Evolutionary conservation across 2,329 filamentous ascomycete genomes (phyloP).

Genomic region (Cladosporium sp.): DNA sequence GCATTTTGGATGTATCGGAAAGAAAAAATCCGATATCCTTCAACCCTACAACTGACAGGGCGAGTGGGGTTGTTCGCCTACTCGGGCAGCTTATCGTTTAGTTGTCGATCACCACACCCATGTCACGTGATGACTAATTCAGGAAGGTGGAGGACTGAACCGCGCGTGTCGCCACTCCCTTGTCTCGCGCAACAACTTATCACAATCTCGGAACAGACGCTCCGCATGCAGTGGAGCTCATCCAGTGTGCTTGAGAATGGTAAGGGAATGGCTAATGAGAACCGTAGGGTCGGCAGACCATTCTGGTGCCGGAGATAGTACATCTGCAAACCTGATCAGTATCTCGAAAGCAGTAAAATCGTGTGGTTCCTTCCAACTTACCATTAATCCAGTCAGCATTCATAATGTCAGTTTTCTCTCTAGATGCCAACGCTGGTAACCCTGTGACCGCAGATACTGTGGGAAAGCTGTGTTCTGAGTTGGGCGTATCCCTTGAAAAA

Average conservation of each 20-base stretch:
- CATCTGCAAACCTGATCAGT: not conserved
- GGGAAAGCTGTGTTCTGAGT: conserved; percentile 34
- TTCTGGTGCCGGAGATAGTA: not conserved
- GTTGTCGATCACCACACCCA: not conserved
- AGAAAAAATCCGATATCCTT: not conserved
- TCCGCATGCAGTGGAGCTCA: not conserved
- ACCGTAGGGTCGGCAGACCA: not conserved
- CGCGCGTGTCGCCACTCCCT: not conserved
- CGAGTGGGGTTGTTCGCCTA: not conserved
- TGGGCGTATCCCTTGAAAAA: conserved; percentile 38
- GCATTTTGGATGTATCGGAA: not conserved
- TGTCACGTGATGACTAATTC: not conserved
- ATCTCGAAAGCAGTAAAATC: not conserved
- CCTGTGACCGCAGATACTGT: conserved; percentile 38
- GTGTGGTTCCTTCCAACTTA: not conserved
- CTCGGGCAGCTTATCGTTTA: not conserved
- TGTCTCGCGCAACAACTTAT: not conserved
- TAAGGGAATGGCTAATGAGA: not conserved
- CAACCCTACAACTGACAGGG: not conserved
- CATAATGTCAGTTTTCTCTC: conserved; percentile 42
- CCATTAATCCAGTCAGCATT: not conserved
- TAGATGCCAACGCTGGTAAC: conserved; percentile 35
- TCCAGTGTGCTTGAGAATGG: not conserved
- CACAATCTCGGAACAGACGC: not conserved
- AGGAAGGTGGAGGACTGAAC: not conserved